Conservation (phyloP, 2,329 filamentous ascomycete genomes). For the Ascochyta fabae region DNA sequence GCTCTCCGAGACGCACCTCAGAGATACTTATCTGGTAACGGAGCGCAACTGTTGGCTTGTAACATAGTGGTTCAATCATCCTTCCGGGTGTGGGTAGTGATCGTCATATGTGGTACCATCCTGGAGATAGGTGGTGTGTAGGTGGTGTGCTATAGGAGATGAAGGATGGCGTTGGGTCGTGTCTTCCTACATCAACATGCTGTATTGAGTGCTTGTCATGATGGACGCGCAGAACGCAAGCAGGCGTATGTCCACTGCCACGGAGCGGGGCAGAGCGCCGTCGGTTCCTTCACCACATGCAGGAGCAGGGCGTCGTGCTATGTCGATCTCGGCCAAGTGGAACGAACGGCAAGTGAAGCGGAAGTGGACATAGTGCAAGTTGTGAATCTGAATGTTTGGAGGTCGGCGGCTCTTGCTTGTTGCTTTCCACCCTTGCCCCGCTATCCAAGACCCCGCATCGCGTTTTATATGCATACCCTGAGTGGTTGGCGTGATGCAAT, state of each 20-base stretch:
- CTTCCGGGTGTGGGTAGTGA: background rate
- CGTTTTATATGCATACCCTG: background rate
- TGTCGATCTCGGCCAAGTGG: slow-evolving; percentile 4
- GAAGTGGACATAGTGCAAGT: background rate
- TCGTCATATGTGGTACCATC: background rate
- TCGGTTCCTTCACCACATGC: background rate
- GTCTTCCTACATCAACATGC: background rate
- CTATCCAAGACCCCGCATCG: slow-evolving; percentile 3
- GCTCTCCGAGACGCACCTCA: background rate
- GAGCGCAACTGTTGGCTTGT: background rate
- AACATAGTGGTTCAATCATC: background rate
- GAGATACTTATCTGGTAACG: background rate
- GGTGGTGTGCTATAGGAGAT: background rate
- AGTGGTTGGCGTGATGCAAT: background rate
- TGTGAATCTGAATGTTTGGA: background rate
- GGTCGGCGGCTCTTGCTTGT: background rate
- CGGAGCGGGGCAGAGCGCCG: slow-evolving; percentile 6
- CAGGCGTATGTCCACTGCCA: background rate
- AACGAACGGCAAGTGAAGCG: background rate
- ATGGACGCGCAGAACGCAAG: background rate
- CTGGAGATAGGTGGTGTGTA: background rate
- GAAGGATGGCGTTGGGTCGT: background rate
- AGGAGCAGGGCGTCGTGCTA: background rate
- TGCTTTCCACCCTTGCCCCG: slow-evolving; percentile 1
- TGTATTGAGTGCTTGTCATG: background rate